Evolutionary conservation across 1,139 yeast species (phyloP).

Genomic region (Saccharomycopsis phalli): DNA sequence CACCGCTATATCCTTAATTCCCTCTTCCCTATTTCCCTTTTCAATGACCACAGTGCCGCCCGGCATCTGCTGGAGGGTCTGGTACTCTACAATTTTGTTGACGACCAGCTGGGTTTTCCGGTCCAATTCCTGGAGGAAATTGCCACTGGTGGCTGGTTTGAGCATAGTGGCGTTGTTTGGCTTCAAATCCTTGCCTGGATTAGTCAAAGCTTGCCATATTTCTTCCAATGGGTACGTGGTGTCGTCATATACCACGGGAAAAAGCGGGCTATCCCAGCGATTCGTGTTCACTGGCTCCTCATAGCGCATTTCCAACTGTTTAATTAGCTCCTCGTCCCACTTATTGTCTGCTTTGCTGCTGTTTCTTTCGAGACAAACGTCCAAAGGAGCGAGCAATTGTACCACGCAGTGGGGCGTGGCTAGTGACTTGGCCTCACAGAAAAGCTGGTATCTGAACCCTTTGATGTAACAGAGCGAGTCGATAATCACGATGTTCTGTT

Average conservation of each 20-base stretch:
- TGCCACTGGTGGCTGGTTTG: conserved; percentile 63
- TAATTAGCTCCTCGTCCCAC: conserved; percentile 66
- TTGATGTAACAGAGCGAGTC: conserved; percentile 88
- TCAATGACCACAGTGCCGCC: conserved; percentile 43
- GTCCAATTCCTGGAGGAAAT: conserved; percentile 76
- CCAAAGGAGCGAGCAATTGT: conserved; percentile 64
- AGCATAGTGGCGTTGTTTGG: conserved; percentile 73
- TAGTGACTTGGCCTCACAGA: conserved; percentile 83
- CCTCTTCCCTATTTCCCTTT: conserved; percentile 29
- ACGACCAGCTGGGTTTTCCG: conserved; percentile 58
- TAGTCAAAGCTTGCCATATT: conserved; percentile 62
- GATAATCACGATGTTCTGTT: conserved; percentile 64
- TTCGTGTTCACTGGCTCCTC: conserved; percentile 87
- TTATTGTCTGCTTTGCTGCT: conserved; percentile 26
- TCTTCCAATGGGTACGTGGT: conserved; percentile 47
- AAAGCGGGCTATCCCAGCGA: conserved; percentile 93
- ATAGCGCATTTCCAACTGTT: conserved; percentile 70
- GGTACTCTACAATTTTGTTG: conserved; percentile 48
- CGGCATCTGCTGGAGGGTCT: conserved; percentile 41
- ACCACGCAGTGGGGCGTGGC: conserved; percentile 78
- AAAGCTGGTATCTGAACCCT: conserved; percentile 90
- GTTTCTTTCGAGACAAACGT: conserved; percentile 59
- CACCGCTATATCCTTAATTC: conserved; percentile 34
- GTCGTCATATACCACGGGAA: conserved; percentile 57
- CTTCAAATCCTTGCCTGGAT: conserved; percentile 39